Evolutionary conservation across 352 stramenopile genomes (phyloP), one percentile per base, ranked within the genome.

Genomic region (Pseudoperonospora humuli): DNA sequence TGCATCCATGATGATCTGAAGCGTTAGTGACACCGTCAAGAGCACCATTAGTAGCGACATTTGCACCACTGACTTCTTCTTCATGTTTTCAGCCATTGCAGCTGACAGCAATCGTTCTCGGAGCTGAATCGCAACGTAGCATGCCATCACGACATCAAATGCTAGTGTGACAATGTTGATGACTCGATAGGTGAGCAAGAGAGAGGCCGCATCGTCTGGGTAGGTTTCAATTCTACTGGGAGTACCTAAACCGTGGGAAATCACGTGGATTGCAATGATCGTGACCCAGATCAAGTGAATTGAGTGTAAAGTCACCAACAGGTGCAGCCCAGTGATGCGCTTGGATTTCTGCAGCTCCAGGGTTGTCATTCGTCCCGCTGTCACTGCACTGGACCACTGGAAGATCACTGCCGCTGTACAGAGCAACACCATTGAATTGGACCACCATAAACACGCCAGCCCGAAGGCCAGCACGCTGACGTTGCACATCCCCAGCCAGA

Each of bases 71-170:
- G 71, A 83, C 50, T 86, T 86, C 14, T 60, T 55, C 60, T 84
- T 86, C 71, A 86, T 84, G 24, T 86, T 64, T 32, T 86, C 75
- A 0, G 71, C 58, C 71, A 86, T 83, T 5, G 75, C 75, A 15
- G 71, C 75, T 14, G 69, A 62, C 8, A 83, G 50, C 33, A 86
- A 45, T 25, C 75, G 39, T 23, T 64, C 39, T 29, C 64, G 58
- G 17, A 86, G 42, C 26, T 75, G 70, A 8, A 63, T 19, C 3
- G 71, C 61, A 4, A 86, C 64, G 21, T 65, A 61, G 10, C 61
- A 63, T 3, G 69, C 71, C 15, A 67, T 56, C 3, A 75, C 38
- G 0, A 39, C 57, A 46, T 86, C 75, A 31, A 79, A 61, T 1
- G 61, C 27, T 5, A 82, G 49, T 0, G 65, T 82, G 0, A 63